Conservation (phyloP, 2,329 filamentous ascomycete species). For the Leptodontidium sp. region DNA sequence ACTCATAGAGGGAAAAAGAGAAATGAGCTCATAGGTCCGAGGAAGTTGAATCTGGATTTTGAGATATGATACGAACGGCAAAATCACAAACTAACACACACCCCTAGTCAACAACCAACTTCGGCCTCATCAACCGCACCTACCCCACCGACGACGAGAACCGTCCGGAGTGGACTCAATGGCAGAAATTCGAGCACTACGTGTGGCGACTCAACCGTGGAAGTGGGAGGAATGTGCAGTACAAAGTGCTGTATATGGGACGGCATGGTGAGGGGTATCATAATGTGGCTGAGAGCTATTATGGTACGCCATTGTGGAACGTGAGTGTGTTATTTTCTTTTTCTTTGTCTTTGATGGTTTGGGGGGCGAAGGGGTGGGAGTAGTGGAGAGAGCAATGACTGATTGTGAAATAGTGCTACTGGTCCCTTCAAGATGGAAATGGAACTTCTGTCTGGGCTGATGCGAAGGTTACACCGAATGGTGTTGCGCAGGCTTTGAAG, state of each 20-base stretch:
- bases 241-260: slow-evolving; percentile 71
- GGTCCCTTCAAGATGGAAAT: slow-evolving; percentile 70
- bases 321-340: slow-evolving; percentile 49
- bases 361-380: background rate
- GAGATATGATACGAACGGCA: too few species aligned
- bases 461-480: slow-evolving; percentile 65
- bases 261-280: slow-evolving; percentile 74
- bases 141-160: slow-evolving; percentile 63
- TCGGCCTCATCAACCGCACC: slow-evolving; percentile 69
- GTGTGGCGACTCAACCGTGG: slow-evolving; percentile 62
- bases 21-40: too few species aligned
- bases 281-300: slow-evolving; percentile 69
- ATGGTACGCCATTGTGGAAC: slow-evolving; percentile 75
- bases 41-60: too few species aligned
- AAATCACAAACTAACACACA: background rate
- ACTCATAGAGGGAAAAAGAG: too few species aligned
- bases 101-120: slow-evolving; percentile 64
- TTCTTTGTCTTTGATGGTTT: background rate
- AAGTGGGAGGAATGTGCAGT: slow-evolving; percentile 56
- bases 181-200: slow-evolving; percentile 69
- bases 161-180: slow-evolving; percentile 60
- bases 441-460: slow-evolving; percentile 69
- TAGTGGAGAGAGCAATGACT: background rate
- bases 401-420: slow-evolving; percentile 60
- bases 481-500: slow-evolving; percentile 63